Evolutionary conservation across 1,284 basidiomycete species (phyloP).

Genomic region (Ustilago sp.): DNA sequence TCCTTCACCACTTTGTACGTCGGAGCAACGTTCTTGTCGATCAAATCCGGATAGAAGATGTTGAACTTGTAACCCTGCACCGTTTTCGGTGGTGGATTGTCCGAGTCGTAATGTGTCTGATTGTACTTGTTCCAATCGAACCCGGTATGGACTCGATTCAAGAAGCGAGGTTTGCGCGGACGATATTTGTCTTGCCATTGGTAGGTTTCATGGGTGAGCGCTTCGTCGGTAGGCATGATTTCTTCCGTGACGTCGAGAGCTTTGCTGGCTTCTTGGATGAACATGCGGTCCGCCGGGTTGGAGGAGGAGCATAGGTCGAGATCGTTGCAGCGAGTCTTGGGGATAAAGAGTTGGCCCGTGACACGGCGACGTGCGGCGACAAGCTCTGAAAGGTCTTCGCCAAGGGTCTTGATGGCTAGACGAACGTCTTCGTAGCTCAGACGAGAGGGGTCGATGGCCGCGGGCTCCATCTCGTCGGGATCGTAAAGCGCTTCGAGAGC

Average conservation of each 20-base stretch:
- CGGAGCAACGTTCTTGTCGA: slow-evolving; percentile 95
- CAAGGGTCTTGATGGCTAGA: slow-evolving; percentile 39
- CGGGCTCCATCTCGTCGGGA: slow-evolving; percentile 62
- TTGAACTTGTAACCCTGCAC: slow-evolving; percentile 92
- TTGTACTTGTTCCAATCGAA: slow-evolving; percentile 96
- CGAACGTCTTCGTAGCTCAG: slow-evolving; percentile 56
- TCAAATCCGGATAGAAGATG: slow-evolving; percentile 93
- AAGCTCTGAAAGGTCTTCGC: slow-evolving; percentile 45
- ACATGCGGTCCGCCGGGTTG: slow-evolving; percentile 53
- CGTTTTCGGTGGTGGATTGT: slow-evolving; percentile 68
- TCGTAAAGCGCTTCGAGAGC: slow-evolving; percentile 74
- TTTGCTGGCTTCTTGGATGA: slow-evolving; percentile 73
- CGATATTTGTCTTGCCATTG: slow-evolving; percentile 99
- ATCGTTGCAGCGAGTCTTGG: slow-evolving; percentile 28
- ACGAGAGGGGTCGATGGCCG: slow-evolving; percentile 28
- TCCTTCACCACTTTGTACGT: slow-evolving; percentile 86
- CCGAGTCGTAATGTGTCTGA: slow-evolving; percentile 68
- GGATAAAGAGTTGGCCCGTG: slow-evolving; percentile 50
- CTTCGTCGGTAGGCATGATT: slow-evolving; percentile 88
- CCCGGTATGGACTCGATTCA: slow-evolving; percentile 99
- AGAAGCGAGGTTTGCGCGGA: slow-evolving; percentile 97
- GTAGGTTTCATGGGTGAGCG: slow-evolving; percentile 78
- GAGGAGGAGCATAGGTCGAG: slow-evolving; percentile 6
- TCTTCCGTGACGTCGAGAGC: slow-evolving; percentile 96
- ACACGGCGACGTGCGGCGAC: slow-evolving; percentile 52